Evolutionary conservation across 1,284 basidiomycete genomes (phyloP), one percentile per base, ranked within the genome.

Genomic region (Leccinum pachyderme): DNA sequence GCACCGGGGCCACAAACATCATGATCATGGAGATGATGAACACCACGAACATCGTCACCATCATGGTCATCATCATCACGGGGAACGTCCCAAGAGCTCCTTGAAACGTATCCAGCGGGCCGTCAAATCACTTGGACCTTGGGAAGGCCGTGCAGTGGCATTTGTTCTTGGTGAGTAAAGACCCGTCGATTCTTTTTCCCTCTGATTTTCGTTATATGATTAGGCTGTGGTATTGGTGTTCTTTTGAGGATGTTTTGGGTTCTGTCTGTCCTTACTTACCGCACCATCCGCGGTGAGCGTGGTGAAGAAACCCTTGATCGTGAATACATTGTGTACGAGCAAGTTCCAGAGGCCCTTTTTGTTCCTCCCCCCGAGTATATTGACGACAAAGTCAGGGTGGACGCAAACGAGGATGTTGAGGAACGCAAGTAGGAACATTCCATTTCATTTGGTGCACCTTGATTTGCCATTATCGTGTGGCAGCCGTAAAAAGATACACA

Each of bases 171-270:
- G 89, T 89, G 59, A 61, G 82, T 70, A 28, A 27, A 44, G 4
- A 7, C 5, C 4, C 1, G 35, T 51, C 0, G 15, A 9, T 1
- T 8, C 44, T 31, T 48, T 41, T 46, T 12, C 7, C 32, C 1
- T 7, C 47, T 50, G 58, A 54, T 48, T 29, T 49, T 25, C 24
- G 59, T 35, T 27, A 33, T 25, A 25, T 55, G 29, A 46, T 45
- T 54, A 89, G 87, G 87, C 29, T 89, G 87, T 63, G 89, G 89
- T 54, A 81, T 91, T 48, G 89, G 89, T 54, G 88, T 89, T 49
- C 77, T 91, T 33, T 70, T 91, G 52, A 80, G 89, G 68, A 89
- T 91, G 84, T 63, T 89, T 65, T 91, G 80, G 78, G 88, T 91
- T 59, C 67, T 90, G 60, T 68, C 75, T 32, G 73, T 91, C 58